These are phyloP conservation scores for Fragaria iinumae DNA, from an alignment of 306 rosid genomes.

Conservation along the genomic window DNA sequence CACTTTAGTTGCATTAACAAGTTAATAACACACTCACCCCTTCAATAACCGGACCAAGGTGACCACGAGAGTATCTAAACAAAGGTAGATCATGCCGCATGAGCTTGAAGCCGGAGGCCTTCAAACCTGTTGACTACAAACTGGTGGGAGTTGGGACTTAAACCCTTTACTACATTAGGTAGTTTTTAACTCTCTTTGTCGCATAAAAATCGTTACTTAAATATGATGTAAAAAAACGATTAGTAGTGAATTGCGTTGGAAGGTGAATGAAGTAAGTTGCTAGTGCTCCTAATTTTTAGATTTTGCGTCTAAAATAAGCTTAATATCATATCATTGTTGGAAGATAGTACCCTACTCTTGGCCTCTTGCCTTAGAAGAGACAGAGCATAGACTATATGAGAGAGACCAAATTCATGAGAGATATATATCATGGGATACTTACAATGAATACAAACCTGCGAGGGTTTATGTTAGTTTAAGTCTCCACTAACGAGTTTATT, in stretches of 20 bases:
- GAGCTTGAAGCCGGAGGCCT: too few species aligned
- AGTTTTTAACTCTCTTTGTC: too few species aligned
- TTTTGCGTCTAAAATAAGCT: conserved; percentile 27
- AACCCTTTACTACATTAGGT: too few species aligned
- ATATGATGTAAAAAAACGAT: neutral
- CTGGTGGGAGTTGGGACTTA: too few species aligned
- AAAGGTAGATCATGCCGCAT: too few species aligned
- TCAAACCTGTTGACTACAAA: too few species aligned
- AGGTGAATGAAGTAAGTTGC: neutral
- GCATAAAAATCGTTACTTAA: too few species aligned
- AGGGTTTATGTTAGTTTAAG: conserved; percentile 17
- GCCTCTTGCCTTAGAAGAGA: conserved; percentile 44
- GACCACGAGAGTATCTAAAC: too few species aligned
- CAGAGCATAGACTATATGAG: neutral
- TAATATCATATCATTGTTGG: conserved; percentile 25
- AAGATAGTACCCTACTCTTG: neutral
- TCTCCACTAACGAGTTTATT: neutral
- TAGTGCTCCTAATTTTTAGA: neutral
- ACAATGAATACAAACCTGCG: neutral
- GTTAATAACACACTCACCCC: too few species aligned
- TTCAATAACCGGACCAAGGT: too few species aligned
- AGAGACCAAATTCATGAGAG: neutral
- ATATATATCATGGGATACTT: neutral
- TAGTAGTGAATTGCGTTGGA: neutral
- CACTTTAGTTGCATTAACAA: too few species aligned